phyloP scores from a whole-genome alignment of 2,329 filamentous ascomycete genomes.

The Diatrype stigma region DNA sequence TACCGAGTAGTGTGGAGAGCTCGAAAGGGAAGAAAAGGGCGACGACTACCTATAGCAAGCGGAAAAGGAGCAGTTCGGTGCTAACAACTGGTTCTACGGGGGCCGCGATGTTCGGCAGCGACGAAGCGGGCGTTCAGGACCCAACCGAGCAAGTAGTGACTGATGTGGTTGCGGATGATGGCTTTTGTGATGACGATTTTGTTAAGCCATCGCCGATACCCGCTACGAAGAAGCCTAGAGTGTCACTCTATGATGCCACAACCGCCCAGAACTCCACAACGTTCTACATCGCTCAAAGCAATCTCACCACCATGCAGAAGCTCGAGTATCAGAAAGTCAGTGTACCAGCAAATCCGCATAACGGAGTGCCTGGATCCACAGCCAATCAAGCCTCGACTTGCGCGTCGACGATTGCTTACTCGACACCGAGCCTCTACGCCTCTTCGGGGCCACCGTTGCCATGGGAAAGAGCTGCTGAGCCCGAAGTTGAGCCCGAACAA shows the following conservation, averaged over 20 bases:
- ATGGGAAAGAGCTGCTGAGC: slow-evolving; percentile 19
- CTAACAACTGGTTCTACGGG: slow-evolving; percentile 6
- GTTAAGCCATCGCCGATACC: slow-evolving; percentile 7
- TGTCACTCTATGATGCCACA: slow-evolving; percentile 16
- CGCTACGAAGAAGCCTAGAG: slow-evolving; percentile 11
- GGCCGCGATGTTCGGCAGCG: slow-evolving; percentile 7
- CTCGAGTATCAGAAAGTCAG: slow-evolving; percentile 27
- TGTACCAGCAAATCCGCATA: slow-evolving; percentile 13
- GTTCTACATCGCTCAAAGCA: slow-evolving; percentile 28
- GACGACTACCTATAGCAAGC: slow-evolving; percentile 12
- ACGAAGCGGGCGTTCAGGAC: slow-evolving; percentile 5
- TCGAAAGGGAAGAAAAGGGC: slow-evolving; percentile 10
- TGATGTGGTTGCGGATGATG: slow-evolving; percentile 4
- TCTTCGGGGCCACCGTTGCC: slow-evolving; percentile 25
- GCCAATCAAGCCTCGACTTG: slow-evolving; percentile 26
- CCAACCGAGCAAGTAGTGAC: slow-evolving; percentile 1
- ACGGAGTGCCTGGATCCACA: slow-evolving; percentile 12
- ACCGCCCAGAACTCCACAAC: slow-evolving; percentile 14
- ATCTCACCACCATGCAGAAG: slow-evolving; percentile 29
- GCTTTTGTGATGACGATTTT: neutral
- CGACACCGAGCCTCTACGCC: slow-evolving; percentile 27
- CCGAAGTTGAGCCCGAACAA: slow-evolving; percentile 4
- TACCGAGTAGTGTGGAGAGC: slow-evolving; percentile 24
- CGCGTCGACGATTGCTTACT: slow-evolving; percentile 26
- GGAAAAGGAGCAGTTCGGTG: slow-evolving; percentile 10